phyloP scores from a whole-genome alignment of 352 stramenopile genomes.

The Pythium periplocum region DNA sequence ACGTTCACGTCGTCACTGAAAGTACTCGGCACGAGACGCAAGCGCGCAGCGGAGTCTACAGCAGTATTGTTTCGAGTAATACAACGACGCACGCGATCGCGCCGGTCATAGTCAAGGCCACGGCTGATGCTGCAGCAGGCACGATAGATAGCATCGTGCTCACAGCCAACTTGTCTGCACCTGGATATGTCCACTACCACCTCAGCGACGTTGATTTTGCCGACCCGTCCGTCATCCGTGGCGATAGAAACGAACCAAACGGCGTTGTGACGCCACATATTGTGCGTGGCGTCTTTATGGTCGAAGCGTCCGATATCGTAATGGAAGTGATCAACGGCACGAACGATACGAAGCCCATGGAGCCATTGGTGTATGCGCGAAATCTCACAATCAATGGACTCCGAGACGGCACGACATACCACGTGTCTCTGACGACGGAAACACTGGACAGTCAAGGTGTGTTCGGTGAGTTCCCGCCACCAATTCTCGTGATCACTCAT shows the following conservation, averaged over 20 bases:
- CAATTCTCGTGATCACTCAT: conserved; percentile 64
- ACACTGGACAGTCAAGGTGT: conserved; percentile 53
- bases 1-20: conserved; percentile 44
- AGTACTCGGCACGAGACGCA: conserved; percentile 15
- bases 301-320: conserved; percentile 35
- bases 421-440: conserved; percentile 75
- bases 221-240: conserved; percentile 48
- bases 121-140: conserved; percentile 29
- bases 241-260: neutral
- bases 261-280: conserved; percentile 23
- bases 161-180: conserved; percentile 55
- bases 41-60: conserved; percentile 42
- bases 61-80: conserved; percentile 21
- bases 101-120: conserved; percentile 57
- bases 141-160: conserved; percentile 52
- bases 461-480: conserved; percentile 67
- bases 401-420: conserved; percentile 48
- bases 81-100: conserved; percentile 49
- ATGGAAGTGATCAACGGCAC: conserved; percentile 72
- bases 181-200: conserved; percentile 68
- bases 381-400: conserved; percentile 50
- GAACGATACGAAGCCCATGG: conserved; percentile 57
- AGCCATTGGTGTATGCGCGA: conserved; percentile 48
- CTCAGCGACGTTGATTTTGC: conserved; percentile 72
- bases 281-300: conserved; percentile 37